Conservation (phyloP, 225 moss, liverwort and hornwort genomes). For the Bryoerythrophyllum caledonicum region DNA sequence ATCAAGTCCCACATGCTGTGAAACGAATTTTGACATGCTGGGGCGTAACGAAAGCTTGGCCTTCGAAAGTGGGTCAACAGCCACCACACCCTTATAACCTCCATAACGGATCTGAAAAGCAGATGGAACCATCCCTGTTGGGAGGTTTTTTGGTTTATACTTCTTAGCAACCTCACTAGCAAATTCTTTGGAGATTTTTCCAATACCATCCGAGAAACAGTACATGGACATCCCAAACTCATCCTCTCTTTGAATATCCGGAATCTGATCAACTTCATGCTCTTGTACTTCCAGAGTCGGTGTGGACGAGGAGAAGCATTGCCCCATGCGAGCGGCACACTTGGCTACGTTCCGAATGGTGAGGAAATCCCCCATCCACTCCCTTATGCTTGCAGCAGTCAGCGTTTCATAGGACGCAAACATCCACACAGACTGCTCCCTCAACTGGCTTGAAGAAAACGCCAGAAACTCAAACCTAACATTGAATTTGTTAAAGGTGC, state of each 20-base stretch:
- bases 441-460: constrained; percentile 84
- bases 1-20: constrained; percentile 72
- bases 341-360: constrained; percentile 87
- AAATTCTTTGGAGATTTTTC: constrained; percentile 77
- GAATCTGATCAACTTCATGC: constrained; percentile 67
- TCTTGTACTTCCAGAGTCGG: constrained; percentile 62
- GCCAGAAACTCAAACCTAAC: constrained; percentile 75
- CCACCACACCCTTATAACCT: constrained; percentile 94
- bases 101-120: constrained; percentile 96
- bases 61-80: constrained; percentile 61
- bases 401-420: constrained; percentile 43
- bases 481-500: too few relatives aligned
- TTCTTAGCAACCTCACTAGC: constrained; percentile 62
- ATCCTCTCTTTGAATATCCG: constrained; percentile 57
- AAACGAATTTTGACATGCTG: constrained; percentile 88
- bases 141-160: constrained; percentile 42
- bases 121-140: constrained; percentile 54
- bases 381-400: constrained; percentile 61
- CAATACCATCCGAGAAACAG: constrained; percentile 95
- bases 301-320: constrained; percentile 88
- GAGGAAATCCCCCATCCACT: constrained; percentile 85
- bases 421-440: constrained; percentile 94
- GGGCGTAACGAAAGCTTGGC: constrained; percentile 77
- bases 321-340: constrained; percentile 98
- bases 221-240: constrained; percentile 52